phyloP scores from a whole-genome alignment of 768 basidiomycete genomes.

The Lactifluus rugatus region DNA sequence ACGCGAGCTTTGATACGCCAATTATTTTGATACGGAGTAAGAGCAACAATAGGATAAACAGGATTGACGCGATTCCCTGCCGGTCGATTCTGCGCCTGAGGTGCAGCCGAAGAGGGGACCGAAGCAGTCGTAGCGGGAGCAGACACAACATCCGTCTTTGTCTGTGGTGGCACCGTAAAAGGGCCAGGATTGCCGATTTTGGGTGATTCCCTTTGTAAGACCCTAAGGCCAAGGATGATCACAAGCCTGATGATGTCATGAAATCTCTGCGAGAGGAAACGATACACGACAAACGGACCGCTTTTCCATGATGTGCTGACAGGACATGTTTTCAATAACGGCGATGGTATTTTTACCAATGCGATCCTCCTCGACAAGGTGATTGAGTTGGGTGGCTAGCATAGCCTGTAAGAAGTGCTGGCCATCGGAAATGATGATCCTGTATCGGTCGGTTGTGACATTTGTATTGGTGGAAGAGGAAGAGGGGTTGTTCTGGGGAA shows the following conservation, averaged over 20 bases:
- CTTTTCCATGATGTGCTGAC: conserved; percentile 76
- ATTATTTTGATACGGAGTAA: conserved; percentile 95
- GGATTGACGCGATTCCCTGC: conserved; percentile 24
- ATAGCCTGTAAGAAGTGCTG: conserved; percentile 81
- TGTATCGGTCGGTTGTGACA: conserved; percentile 41
- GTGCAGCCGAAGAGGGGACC: conserved; percentile 1
- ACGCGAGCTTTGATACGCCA: conserved; percentile 98
- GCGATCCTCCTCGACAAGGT: conserved; percentile 51
- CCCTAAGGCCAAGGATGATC: conserved; percentile 62
- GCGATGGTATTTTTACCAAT: conserved; percentile 62
- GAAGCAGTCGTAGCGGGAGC: conserved; percentile 23
- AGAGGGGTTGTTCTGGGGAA: conserved; percentile 21
- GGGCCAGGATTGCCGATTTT: conserved; percentile 63
- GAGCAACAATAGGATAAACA: conserved; percentile 80
- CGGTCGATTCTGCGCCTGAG: conserved; percentile 5
- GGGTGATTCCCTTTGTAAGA: conserved; percentile 42
- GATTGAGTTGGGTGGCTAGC: conserved; percentile 87
- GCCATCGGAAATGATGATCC: conserved; percentile 89
- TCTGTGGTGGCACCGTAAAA: conserved; percentile 21
- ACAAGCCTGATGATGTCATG: conserved; percentile 46
- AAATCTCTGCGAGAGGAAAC: conserved; percentile 1
- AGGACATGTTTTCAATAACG: conserved; percentile 64
- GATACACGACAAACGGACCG: conserved; percentile 41
- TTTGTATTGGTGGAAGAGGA: conserved; percentile 12
- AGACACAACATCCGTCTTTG: conserved; percentile 21